Evolutionary conservation across 805 yeast species (phyloP).

Genomic region (Sugiyamaella boreocaroliniensis): DNA sequence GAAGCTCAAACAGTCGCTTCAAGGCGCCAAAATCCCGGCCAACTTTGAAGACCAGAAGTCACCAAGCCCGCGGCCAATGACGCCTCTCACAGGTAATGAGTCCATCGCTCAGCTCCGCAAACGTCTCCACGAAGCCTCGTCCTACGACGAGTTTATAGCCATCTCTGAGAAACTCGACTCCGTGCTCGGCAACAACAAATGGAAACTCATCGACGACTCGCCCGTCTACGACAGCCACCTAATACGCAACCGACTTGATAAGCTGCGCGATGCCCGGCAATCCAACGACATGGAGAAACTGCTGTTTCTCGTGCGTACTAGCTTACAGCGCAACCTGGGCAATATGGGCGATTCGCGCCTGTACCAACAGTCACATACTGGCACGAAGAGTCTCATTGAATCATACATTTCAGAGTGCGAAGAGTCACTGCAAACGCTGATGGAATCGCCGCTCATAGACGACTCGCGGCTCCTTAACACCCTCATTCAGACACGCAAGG

Average conservation of each 20-base stretch:
- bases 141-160: conserved; percentile 57
- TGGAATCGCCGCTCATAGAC: conserved; percentile 37
- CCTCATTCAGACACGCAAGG: conserved; percentile 79
- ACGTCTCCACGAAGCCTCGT: conserved; percentile 16
- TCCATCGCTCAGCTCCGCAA: conserved; percentile 5
- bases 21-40: background rate
- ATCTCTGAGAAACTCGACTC: conserved; percentile 59
- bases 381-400: conserved; percentile 79
- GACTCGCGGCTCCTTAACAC: conserved; percentile 67
- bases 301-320: conserved; percentile 71
- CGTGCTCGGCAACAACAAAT: conserved; percentile 52
- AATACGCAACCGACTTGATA: conserved; percentile 45
- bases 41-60: background rate
- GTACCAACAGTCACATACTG: conserved; percentile 72
- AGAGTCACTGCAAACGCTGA: conserved; percentile 34
- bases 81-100: background rate
- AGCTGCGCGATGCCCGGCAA: conserved; percentile 53
- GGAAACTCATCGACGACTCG: conserved; percentile 62
- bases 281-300: conserved; percentile 52
- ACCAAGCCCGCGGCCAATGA: background rate
- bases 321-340: conserved; percentile 79
- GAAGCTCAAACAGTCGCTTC: background rate
- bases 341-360: conserved; percentile 77
- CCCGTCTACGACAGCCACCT: conserved; percentile 67
- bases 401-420: conserved; percentile 78